Conservation (phyloP, 305 asterid species). For the Caryopteris hybrid region DNA sequence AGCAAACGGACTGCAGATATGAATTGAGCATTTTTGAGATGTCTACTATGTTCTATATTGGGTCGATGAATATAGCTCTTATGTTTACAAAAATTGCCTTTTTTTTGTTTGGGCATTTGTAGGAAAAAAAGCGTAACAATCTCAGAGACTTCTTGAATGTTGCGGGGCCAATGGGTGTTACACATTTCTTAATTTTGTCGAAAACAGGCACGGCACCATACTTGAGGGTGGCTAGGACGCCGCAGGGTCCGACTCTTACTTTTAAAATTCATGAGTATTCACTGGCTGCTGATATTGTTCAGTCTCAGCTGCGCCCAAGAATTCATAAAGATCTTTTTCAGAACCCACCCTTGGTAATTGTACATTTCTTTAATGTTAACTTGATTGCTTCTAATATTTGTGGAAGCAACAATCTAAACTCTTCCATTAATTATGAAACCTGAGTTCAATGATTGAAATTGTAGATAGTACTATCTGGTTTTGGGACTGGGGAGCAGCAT, state of each 20-base stretch:
- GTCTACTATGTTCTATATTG: background rate
- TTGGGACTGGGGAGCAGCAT: conserved; percentile 92
- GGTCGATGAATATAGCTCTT: background rate
- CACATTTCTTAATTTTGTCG: conserved; percentile 81
- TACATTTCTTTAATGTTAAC: background rate
- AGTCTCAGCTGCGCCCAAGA: conserved; percentile 79
- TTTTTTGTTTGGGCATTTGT: conserved; percentile 7
- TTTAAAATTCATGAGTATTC: conserved; percentile 80
- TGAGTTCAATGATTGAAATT: conserved; percentile 11
- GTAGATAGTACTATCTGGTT: conserved; percentile 95
- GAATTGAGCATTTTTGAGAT: background rate
- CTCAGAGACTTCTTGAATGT: conserved; percentile 77
- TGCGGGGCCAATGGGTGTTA: conserved; percentile 89
- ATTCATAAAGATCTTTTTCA: conserved; percentile 71
- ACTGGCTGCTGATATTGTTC: conserved; percentile 69
- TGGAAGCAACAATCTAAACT: background rate
- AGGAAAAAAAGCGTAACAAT: conserved; percentile 86
- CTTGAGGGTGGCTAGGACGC: conserved; percentile 76
- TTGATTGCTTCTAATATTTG: background rate
- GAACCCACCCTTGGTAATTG: conserved; percentile 75
- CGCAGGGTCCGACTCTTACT: conserved; percentile 88
- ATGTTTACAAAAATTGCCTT: background rate
- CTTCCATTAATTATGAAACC: too few species aligned
- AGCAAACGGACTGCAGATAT: background rate
- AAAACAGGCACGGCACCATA: conserved; percentile 70